Percentiles rank a stretch among this genome's conserved stretches.
These are phyloP conservation scores for Cladosporium sp. DNA, from an alignment of 2,329 filamentous ascomycete genomes.

Conservation along the genomic window DNA sequence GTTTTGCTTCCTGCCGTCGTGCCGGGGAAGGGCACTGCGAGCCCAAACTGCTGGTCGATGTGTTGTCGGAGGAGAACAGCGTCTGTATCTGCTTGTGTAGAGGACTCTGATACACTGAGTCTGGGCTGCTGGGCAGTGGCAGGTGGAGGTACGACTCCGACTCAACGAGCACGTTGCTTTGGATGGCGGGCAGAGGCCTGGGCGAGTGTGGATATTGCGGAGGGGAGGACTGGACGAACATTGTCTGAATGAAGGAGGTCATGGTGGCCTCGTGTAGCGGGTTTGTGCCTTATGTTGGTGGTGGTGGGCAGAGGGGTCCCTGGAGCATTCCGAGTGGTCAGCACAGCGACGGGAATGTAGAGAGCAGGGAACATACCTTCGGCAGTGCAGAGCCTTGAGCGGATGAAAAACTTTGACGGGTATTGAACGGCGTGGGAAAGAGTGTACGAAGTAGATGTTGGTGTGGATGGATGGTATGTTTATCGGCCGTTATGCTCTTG, in stretches of 20 bases:
- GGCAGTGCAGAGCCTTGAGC: background rate
- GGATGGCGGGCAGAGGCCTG: slow-evolving; percentile 45
- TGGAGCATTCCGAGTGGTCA: slow-evolving; percentile 19
- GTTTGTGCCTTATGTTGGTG: slow-evolving; percentile 1
- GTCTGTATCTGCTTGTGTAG: slow-evolving; percentile 36
- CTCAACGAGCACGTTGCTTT: slow-evolving; percentile 44
- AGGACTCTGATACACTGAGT: slow-evolving; percentile 34
- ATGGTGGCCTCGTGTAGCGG: slow-evolving; percentile 46
- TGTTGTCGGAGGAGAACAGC: slow-evolving; percentile 24
- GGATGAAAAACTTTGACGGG: background rate
- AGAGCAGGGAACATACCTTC: slow-evolving; percentile 1
- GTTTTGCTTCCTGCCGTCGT: slow-evolving; percentile 23
- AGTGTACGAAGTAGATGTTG: slow-evolving; percentile 13
- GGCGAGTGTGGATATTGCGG: slow-evolving; percentile 37
- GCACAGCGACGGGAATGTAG: slow-evolving; percentile 14
- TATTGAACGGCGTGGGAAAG: background rate
- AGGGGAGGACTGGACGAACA: slow-evolving; percentile 59
- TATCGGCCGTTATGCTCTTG: background rate
- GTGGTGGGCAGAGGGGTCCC: background rate
- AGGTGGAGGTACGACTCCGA: slow-evolving; percentile 43
- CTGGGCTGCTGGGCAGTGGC: slow-evolving; percentile 31
- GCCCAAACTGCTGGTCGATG: slow-evolving; percentile 5
- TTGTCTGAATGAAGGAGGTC: slow-evolving; percentile 79
- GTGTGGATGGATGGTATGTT: slow-evolving; percentile 3
- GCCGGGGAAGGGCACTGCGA: slow-evolving; percentile 8